Base-by-base conservation (phyloP, 257 asterid genomes). In the Solanum phureja region DNA sequence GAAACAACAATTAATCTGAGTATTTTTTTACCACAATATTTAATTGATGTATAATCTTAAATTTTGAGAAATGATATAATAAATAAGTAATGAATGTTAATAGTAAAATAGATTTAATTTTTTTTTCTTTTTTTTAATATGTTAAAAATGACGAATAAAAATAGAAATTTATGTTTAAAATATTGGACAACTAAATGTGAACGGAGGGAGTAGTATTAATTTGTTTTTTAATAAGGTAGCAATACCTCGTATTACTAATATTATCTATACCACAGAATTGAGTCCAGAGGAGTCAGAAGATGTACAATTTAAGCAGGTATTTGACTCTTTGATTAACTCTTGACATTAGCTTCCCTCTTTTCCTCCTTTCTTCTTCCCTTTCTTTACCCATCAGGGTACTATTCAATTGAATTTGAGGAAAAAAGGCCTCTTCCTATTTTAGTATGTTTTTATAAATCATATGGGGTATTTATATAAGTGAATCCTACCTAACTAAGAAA, bases 271-370 rank as follows among this genome's bases (percentile, higher is more conserved):
- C 88, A 87, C 98, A 96, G 99, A 91, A 89, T 89, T 96, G 91
- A 96, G 94, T 88, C 83, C 87, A 46, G 98, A 96, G 83, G 99
- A 96, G 92, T 35, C 86, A 10, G 98, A 95, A 82, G 98, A 96
- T 88, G 95, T 94, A 60, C 93, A 89, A 73, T 91, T 95, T 85
- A 96, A 96, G 94, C 95, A 88, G 94, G 99, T 95, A 91, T 88
- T 68, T 24, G 83, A 49, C 66, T 40, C 64, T 44, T 42, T 9
- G 29, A 23, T 44, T 31, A 23, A 69, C 7, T 71, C 34, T 75
- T 31, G 72, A 29, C 49, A 29, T 71, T 42, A 8, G 12, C 74
- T 86, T 35, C 52, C 40, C 16, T 86, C 72, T 29, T 23, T 75
- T 40, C 46, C 16, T 71, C 42, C 58, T 31, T 44, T 11, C 52